Evolutionary conservation across 2,329 filamentous ascomycete species (phyloP).

Genomic region (Zymoseptoria ardabiliae): DNA sequence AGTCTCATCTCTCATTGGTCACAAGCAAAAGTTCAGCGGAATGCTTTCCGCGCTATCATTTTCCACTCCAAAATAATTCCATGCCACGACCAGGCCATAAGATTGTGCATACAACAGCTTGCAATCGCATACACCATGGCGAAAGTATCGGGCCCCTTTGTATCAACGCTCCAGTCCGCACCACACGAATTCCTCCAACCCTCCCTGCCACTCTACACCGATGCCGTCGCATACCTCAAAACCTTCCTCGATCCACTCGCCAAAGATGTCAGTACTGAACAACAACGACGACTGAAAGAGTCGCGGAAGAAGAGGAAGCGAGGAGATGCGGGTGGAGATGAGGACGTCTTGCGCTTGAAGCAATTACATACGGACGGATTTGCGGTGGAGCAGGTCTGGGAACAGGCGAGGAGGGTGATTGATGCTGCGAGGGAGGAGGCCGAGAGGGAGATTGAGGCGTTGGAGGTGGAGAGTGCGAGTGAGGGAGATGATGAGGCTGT

Average conservation of each 20-base stretch:
- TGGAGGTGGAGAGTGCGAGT: constrained; percentile 21
- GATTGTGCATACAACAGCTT: background rate
- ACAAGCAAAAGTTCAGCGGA: background rate
- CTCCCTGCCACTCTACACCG: constrained; percentile 55
- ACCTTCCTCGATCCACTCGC: constrained; percentile 72
- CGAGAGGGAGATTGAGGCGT: constrained; percentile 39
- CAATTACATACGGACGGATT: constrained; percentile 84
- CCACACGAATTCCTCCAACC: constrained; percentile 76
- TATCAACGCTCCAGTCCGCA: constrained; percentile 15
- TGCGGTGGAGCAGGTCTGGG: constrained; percentile 82
- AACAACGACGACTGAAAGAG: constrained; percentile 60
- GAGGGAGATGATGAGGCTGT: constrained; percentile 7
- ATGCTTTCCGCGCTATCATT: too few relatives aligned
- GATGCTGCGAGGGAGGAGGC: constrained; percentile 53
- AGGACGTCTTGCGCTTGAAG: constrained; percentile 63
- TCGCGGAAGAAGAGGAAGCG: constrained; percentile 71
- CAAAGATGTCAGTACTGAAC: constrained; percentile 62
- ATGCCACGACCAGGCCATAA: background rate
- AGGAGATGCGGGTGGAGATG: constrained; percentile 39
- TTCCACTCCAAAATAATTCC: too few relatives aligned
- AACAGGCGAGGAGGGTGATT: constrained; percentile 81
- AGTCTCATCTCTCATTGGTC: background rate
- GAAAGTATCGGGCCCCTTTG: constrained; percentile 9
- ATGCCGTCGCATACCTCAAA: constrained; percentile 70
- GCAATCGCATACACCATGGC: constrained; percentile 11